phyloP scores from a whole-genome alignment of 208 protist genomes.

The Trypanosoma cruzi region DNA sequence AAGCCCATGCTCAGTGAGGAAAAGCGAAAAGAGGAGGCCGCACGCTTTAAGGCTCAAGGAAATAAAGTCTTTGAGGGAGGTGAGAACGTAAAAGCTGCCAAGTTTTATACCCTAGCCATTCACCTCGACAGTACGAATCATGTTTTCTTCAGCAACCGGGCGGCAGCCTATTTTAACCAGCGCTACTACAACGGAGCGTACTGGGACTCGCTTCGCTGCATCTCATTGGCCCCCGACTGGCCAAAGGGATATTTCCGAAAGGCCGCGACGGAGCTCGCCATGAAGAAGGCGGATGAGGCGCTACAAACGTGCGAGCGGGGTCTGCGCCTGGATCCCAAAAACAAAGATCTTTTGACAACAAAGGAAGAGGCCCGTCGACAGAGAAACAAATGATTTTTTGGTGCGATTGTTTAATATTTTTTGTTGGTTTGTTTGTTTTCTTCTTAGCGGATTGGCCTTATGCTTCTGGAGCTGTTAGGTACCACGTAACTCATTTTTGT shows the following conservation, averaged over 20 bases:
- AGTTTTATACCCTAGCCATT: slow-evolving; percentile 93
- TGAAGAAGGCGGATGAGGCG: slow-evolving; percentile 70
- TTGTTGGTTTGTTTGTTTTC: slow-evolving; percentile 6
- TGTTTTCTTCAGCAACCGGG: slow-evolving; percentile 94
- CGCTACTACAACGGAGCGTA: slow-evolving; percentile 81
- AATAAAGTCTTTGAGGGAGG: slow-evolving; percentile 88
- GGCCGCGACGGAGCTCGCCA: slow-evolving; percentile 67
- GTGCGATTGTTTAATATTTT: not conserved
- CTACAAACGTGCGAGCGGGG: slow-evolving; percentile 57
- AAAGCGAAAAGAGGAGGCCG: slow-evolving; percentile 59
- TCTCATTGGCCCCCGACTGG: slow-evolving; percentile 88
- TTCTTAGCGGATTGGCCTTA: not conserved
- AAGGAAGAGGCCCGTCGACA: slow-evolving; percentile 54
- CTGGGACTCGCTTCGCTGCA: slow-evolving; percentile 86
- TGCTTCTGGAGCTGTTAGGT: not conserved
- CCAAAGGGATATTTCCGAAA: slow-evolving; percentile 94
- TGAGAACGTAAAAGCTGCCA: slow-evolving; percentile 91
- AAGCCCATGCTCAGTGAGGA: slow-evolving; percentile 45
- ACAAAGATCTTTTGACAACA: slow-evolving; percentile 67
- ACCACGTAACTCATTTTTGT: not conserved
- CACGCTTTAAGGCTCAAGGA: slow-evolving; percentile 84
- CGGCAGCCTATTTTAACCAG: slow-evolving; percentile 92
- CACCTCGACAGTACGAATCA: slow-evolving; percentile 85
- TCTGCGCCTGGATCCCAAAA: slow-evolving; percentile 62
- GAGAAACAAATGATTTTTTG: slow-evolving; percentile 1